Percentiles rank a stretch among this genome's conserved stretches.
Evolutionary conservation across 345 rosid genomes (phyloP).

Genomic region (Hypericum perforatum): DNA sequence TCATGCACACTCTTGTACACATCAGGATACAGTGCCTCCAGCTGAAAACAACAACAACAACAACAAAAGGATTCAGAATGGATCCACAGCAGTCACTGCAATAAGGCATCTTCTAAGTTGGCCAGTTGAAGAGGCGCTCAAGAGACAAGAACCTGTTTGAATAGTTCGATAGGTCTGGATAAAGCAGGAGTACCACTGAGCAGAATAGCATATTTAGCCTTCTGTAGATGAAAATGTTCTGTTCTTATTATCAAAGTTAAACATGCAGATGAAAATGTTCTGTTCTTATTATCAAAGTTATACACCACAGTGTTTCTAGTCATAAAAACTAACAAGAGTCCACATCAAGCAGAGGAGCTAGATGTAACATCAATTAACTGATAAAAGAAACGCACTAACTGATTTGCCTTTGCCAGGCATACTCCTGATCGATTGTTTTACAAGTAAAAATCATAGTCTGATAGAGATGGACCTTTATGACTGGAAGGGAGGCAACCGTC

Average conservation of each 20-base stretch:
- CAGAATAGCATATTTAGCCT: constrained; percentile 72
- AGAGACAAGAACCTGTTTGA: constrained; percentile 59
- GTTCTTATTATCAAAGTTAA: neutral
- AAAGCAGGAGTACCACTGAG: constrained; percentile 98
- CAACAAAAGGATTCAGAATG: constrained; percentile 11
- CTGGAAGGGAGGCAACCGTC: constrained; percentile 69
- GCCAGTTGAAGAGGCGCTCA: neutral
- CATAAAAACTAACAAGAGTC: too few relatives aligned
- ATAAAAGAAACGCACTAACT: too few relatives aligned
- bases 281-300: too few relatives aligned
- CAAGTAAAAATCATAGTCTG: constrained; percentile 3
- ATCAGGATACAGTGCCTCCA: constrained; percentile 85
- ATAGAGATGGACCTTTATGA: constrained; percentile 58
- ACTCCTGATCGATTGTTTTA: too few relatives aligned
- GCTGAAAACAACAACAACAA: constrained; percentile 46
- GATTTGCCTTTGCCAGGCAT: too few relatives aligned
- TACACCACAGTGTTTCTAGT: too few relatives aligned
- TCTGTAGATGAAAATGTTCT: constrained; percentile 37
- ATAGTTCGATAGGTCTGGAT: constrained; percentile 90
- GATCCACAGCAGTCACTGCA: neutral
- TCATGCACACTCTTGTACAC: constrained; percentile 77
- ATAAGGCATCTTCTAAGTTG: constrained; percentile 10
- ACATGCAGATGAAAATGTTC: too few relatives aligned
- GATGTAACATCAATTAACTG: too few relatives aligned
- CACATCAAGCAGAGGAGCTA: too few relatives aligned